Base-by-base conservation (phyloP, 1,284 basidiomycete species). In the Malassezia nana region DNA sequence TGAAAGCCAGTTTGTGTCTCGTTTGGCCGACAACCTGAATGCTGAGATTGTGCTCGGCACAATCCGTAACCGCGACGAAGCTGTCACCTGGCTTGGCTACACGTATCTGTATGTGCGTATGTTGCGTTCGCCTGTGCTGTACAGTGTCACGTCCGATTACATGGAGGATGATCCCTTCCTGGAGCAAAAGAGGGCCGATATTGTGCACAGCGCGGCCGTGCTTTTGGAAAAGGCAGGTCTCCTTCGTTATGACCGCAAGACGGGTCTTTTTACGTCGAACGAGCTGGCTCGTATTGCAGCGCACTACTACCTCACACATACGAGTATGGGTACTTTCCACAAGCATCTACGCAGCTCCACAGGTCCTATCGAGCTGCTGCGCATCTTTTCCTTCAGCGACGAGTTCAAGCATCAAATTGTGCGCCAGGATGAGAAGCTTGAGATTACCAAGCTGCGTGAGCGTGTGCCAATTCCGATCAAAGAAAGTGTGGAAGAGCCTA, bases 391-490 rank as follows among this genome's bases (percentile, higher is more conserved):
- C 0, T 79, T 96, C 10, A 91, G 88, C 2, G 91, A 95, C 68
- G 92, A 98, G 77, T 98, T 99, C 80, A 95, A 89, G 77, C 78
- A 92, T 46, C 94, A 73, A 55, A 62, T 90, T 1, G 90, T 88
- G 39, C 66, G 78, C 28, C 67, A 76, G 45, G 77, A 78, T 55
- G 77, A 78, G 54, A 76, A 77, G 67, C 66, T 67, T 42, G 91
- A 98, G 69, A 79, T 96, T 6, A 82, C 83, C n/a, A 94, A 92
- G 74, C 78, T 96, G 24, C 78, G 96, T 35, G 94, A 98, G 74
- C 82, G 90, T 12, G 92, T 98, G 0, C 94, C 92, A 1, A 91
- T 98, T 43, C 92, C 94, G 0, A 86, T 98, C 67, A 98, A 98
- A 77, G 94, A 99, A 76, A 81, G 84, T 45, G 87, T 94, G 4